Conservation (phyloP, 805 yeast species). For the Jamesozyma piceae region DNA sequence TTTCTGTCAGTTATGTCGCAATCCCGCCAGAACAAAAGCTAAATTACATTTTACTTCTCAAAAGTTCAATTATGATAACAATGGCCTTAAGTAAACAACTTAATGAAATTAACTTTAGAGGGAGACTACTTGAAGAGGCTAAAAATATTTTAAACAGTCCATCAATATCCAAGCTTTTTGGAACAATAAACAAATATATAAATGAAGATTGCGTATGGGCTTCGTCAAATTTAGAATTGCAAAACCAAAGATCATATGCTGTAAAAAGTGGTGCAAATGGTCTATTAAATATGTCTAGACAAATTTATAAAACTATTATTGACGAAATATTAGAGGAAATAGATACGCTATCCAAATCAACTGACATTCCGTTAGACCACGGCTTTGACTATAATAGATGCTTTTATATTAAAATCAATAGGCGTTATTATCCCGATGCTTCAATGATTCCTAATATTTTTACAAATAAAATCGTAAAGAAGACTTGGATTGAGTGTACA, state of each 20-base stretch:
- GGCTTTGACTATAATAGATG: slow-evolving; percentile 33
- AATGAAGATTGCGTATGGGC: slow-evolving; percentile 40
- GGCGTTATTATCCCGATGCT: slow-evolving; percentile 8
- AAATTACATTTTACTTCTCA: slow-evolving; percentile 35
- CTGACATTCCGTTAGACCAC: slow-evolving; percentile 24
- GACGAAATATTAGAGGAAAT: slow-evolving; percentile 31
- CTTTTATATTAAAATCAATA: slow-evolving; percentile 30
- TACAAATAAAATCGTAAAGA: slow-evolving; percentile 28
- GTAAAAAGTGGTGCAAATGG: slow-evolving; percentile 39
- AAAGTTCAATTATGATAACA: slow-evolving; percentile 28
- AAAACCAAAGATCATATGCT: slow-evolving; percentile 38
- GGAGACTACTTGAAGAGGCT: slow-evolving; percentile 25
- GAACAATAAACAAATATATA: slow-evolving; percentile 27
- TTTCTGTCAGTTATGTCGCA: slow-evolving; percentile 22
- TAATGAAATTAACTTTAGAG: slow-evolving; percentile 4
- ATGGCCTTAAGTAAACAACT: slow-evolving; percentile 11
- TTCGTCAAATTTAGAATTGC: slow-evolving; percentile 31
- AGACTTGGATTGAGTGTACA: slow-evolving; percentile 31
- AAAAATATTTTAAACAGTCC: slow-evolving; percentile 22
- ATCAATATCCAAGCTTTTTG: slow-evolving; percentile 16
- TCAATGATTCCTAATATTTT: slow-evolving; percentile 27
- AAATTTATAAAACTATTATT: slow-evolving; percentile 31
- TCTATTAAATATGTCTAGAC: slow-evolving; percentile 36
- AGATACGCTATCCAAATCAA: slow-evolving; percentile 17
- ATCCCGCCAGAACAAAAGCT: slow-evolving; percentile 31